Base-by-base conservation (phyloP, 352 stramenopile genomes). In the Globisporangium parvum region DNA sequence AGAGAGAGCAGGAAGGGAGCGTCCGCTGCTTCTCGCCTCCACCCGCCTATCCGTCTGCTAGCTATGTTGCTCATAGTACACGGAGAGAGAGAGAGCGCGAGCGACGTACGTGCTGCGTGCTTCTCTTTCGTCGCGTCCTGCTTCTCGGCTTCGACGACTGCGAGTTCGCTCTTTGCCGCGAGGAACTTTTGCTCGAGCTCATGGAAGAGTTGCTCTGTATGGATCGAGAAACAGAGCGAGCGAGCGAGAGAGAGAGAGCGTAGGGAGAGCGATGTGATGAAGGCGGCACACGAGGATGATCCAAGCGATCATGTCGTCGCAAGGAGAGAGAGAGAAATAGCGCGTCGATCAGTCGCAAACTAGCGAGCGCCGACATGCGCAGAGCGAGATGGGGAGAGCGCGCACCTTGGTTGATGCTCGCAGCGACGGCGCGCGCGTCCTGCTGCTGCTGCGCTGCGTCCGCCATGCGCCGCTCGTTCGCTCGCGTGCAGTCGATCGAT, bases 181-280 rank as follows among this genome's bases (percentile, higher is more conserved):
- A 90, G 55, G 61, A 79, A 87, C 60, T 92, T 90, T 31, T 73
- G 74, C 59, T 92, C 82, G 35, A 91, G 61, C 48, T 92, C 82
- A 53, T 92, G 82, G 26, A 90, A 61, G 52, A 90, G 55, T 85
- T 92, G 79, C 51, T 91, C 80, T 90, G 54, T 20, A n/a, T n/a
- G n/a, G n/a, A n/a, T n/a, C n/a, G n/a, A n/a, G n/a, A n/a, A n/a
- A n/a, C n/a, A n/a, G n/a, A n/a, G n/a, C 31, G 10, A 9, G 31
- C 11, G 31, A 11, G 31, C 3, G 31, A 9, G 31, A 37, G 31
- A 11, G 8, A 37, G 31, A 37, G n/a, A 37, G 8, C 10, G 31
- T 2, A 37, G 6, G 31, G 11, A 37, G 10, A 8, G 31, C 31
- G 31, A 35, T 35, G 10, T 9, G 5, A 11, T 11, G 31, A 37